phyloP scores from a whole-genome alignment of 2,329 filamentous ascomycete species.

The Beauveria sp. region DNA sequence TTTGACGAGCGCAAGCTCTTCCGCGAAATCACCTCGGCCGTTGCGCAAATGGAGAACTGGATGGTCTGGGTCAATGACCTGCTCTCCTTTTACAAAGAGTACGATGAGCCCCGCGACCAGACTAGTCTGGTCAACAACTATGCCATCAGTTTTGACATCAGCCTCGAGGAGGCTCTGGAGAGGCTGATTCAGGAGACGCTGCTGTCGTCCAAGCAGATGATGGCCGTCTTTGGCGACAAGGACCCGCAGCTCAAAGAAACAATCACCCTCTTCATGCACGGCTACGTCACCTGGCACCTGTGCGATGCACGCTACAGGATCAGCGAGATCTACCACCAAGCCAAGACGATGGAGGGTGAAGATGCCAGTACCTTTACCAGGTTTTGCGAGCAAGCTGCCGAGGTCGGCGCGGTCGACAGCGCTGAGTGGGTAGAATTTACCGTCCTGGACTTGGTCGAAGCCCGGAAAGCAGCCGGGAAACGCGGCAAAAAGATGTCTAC shows the following conservation, averaged over 20 bases:
- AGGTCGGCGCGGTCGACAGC: neutral
- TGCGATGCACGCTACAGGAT: constrained; percentile 16
- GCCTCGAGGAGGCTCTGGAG: constrained; percentile 12
- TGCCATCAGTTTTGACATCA: constrained; percentile 10
- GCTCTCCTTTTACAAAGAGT: constrained; percentile 19
- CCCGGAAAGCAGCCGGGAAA: neutral
- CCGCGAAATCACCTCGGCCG: constrained; percentile 14
- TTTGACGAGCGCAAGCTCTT: constrained; percentile 14
- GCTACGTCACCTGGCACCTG: constrained; percentile 17
- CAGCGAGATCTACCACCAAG: constrained; percentile 11
- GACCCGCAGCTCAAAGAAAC: constrained; percentile 9
- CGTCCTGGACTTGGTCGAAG: neutral
- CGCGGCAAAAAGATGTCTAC: no score
- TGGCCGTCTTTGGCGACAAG: constrained; percentile 15
- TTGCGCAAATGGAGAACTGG: constrained; percentile 17
- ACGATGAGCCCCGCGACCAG: constrained; percentile 15
- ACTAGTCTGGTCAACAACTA: constrained; percentile 17
- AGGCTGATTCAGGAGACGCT: constrained; percentile 15
- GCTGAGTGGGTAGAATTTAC: neutral
- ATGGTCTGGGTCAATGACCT: constrained; percentile 17
- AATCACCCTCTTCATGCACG: constrained; percentile 18
- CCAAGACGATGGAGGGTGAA: neutral
- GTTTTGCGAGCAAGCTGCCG: neutral
- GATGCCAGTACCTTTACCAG: neutral
- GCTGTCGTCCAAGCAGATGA: constrained; percentile 13